These are phyloP conservation scores for Bisporella sp. DNA, from an alignment of 2,329 filamentous ascomycete genomes.

Conservation along the genomic window DNA sequence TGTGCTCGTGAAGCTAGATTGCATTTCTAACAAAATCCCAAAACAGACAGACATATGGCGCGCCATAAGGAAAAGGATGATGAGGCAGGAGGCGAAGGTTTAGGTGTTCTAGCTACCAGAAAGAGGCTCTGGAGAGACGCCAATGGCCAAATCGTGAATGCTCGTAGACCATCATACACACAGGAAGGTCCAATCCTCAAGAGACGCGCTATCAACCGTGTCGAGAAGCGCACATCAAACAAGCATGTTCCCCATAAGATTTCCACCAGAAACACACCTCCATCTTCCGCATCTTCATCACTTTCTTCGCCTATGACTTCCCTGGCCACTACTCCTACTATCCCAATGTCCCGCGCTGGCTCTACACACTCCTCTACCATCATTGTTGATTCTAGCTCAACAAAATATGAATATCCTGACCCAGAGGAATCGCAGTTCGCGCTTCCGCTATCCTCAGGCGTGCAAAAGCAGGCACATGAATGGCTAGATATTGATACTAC, in stretches of 20 bases:
- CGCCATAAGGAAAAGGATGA: conserved; percentile 41
- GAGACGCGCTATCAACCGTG: conserved; percentile 12
- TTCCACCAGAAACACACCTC: neutral
- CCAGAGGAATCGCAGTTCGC: conserved; percentile 1
- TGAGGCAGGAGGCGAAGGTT: conserved; percentile 39
- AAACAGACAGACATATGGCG: conserved; percentile 43
- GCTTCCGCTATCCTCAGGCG: too few species aligned
- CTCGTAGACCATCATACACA: conserved; percentile 27
- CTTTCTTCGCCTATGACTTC: neutral
- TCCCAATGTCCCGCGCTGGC: conserved; percentile 15
- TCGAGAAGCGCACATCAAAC: conserved; percentile 1
- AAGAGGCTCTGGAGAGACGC: conserved; percentile 43
- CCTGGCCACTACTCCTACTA: conserved; percentile 7
- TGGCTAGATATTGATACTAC: conserved; percentile 17
- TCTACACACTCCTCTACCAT: conserved; percentile 19
- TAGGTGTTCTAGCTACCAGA: conserved; percentile 38
- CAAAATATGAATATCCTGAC: conserved; percentile 3
- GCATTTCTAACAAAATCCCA: neutral
- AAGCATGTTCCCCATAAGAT: neutral
- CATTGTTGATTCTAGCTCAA: conserved; percentile 14
- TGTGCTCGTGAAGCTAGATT: neutral
- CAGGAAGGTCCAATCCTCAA: conserved; percentile 22
- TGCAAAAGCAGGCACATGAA: conserved; percentile 4
- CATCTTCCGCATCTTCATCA: too few species aligned
- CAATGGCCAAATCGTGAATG: conserved; percentile 39